These are phyloP conservation scores for Didymella pomorum DNA, from an alignment of 2,329 filamentous ascomycete species.

Conservation along the genomic window DNA sequence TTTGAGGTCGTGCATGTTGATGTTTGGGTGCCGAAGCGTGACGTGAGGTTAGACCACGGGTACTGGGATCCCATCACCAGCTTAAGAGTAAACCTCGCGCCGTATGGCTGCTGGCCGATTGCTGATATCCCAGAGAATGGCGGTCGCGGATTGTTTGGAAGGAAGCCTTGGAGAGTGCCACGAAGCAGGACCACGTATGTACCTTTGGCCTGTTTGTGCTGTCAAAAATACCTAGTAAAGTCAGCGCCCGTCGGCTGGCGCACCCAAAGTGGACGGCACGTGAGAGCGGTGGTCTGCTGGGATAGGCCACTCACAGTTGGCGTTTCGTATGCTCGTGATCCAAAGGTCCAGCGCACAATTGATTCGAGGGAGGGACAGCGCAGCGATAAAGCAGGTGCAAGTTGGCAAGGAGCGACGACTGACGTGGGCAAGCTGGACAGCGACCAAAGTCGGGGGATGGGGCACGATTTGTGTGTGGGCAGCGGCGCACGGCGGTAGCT, in stretches of 20 bases:
- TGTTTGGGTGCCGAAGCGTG: conserved; percentile 32
- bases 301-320: conserved; percentile 34
- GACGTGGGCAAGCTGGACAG: conserved; percentile 32
- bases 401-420: conserved; percentile 28
- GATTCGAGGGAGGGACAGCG: conserved; percentile 25
- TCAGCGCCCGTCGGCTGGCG: conserved; percentile 37
- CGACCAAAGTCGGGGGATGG: conserved; percentile 33
- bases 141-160: conserved; percentile 43
- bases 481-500: conserved; percentile 30
- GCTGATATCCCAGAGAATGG: conserved; percentile 37
- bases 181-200: conserved; percentile 52
- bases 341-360: conserved; percentile 11
- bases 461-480: conserved; percentile 40
- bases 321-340: conserved; percentile 2
- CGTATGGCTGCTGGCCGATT: conserved; percentile 26
- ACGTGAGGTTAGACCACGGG: conserved; percentile 39
- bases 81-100: conserved; percentile 36
- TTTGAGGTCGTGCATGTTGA: conserved; percentile 51
- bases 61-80: conserved; percentile 50
- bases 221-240: conserved; percentile 31
- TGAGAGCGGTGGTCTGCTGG: conserved; percentile 36
- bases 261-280: conserved; percentile 42
- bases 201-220: conserved; percentile 39
- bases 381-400: conserved; percentile 26
- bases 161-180: conserved; percentile 45